phyloP scores from a whole-genome alignment of 2,329 filamentous ascomycete species.

The Venturia oleaginea region DNA sequence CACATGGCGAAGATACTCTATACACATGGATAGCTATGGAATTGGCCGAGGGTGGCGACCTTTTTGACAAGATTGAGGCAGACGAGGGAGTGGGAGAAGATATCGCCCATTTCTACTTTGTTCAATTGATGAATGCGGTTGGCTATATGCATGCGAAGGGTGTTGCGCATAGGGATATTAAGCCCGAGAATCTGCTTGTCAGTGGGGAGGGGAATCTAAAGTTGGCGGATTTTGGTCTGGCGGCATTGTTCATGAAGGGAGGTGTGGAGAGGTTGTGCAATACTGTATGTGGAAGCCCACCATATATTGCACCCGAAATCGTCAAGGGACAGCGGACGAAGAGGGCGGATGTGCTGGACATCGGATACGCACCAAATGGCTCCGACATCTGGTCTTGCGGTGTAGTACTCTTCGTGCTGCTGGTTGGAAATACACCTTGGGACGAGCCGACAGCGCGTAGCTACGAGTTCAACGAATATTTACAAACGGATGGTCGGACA shows the following conservation, averaged over 20 bases:
- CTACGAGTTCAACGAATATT: constrained; percentile 87
- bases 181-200: constrained; percentile 88
- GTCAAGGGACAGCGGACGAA: constrained; percentile 40
- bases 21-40: constrained; percentile 99
- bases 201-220: constrained; percentile 80
- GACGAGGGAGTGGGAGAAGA: constrained; percentile 91
- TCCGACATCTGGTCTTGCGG: constrained; percentile 97
- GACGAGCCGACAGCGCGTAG: constrained; percentile 79
- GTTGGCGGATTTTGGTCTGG: constrained; percentile 92
- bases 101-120: constrained; percentile 93
- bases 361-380: constrained; percentile 65
- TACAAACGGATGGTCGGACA: constrained; percentile 68
- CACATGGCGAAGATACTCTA: constrained; percentile 69
- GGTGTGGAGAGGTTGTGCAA: constrained; percentile 72
- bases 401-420: constrained; percentile 90
- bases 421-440: constrained; percentile 97
- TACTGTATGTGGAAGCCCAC: constrained; percentile 90
- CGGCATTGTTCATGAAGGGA: constrained; percentile 85
- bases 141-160: constrained; percentile 95
- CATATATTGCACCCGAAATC: constrained; percentile 95
- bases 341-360: constrained; percentile 38
- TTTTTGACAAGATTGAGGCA: constrained; percentile 99
- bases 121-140: constrained; percentile 81
- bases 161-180: constrained; percentile 69
- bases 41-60: constrained; percentile 84